Evolutionary conservation across 805 yeast genomes (phyloP), one percentile per base, ranked within the genome.

Genomic region (Ogataea henricii): DNA sequence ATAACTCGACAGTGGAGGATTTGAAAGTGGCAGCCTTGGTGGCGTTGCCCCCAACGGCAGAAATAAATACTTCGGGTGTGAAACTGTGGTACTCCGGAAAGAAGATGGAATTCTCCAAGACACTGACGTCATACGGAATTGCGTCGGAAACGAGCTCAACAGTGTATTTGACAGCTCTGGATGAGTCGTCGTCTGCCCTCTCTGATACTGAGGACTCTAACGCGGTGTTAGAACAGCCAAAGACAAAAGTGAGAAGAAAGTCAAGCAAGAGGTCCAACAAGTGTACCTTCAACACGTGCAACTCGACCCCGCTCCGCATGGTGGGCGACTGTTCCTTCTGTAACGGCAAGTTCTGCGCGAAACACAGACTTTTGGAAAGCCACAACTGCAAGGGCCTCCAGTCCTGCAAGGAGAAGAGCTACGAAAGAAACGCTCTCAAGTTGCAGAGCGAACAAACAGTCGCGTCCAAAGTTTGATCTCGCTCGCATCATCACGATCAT

Each of bases 271-370:
- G 76, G 61, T 76, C 77, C 60, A 60, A 55, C 51, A 70, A 66
- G 51, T 79, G 85, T 65, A 70, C 83, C 18, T 81, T 81, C 65
- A 67, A 66, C 26, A 60, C 71, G 23, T 89, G 96, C 68, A 72
- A 77, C 17, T 75, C 85, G n/a, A 71, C 79, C 10, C 88, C 91
- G 0, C 69, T 79, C 41, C 70, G 82, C 56, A 74, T 79, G 73
- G 83, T 88, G 37, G 97, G 97, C 40, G 90, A 85, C 64, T 89
- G 97, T 66, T 78, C 82, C 45, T 86, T 83, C 63, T 89, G 97
- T 66, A 79, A 80, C 40, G 95, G 96, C 38, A 85, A 84, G 60
- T 89, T 81, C 66, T 89, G 97, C 67, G 85, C 92, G 26, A 85
- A 86, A 60, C 97, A 89, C 70, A 78, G 97, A 47, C 73, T 89